phyloP scores from a whole-genome alignment of 169 alveolate species.

The Plasmodium falciparum region DNA sequence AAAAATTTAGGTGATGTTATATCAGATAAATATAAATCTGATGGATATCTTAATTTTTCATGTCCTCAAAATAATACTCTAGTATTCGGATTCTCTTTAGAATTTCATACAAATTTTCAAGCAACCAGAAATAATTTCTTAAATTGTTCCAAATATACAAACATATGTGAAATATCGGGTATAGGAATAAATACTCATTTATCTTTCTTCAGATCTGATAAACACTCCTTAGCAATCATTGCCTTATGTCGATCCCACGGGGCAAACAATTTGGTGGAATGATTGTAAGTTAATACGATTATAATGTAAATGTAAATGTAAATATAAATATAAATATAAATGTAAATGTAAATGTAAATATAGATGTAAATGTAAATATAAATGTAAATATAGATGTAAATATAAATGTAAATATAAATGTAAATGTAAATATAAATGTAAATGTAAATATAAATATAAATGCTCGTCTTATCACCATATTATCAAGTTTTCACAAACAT shows the following conservation, averaged over 20 bases:
- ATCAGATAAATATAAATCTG: constrained; percentile 19
- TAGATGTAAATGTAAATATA: background rate
- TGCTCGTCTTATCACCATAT: no score
- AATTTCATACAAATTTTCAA: constrained; percentile 73
- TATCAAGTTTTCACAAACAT: background rate
- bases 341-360: background rate
- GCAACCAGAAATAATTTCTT: constrained; percentile 59
- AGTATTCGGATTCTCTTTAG: constrained; percentile 69
- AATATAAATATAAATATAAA: background rate
- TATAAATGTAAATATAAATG: background rate
- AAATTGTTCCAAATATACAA: constrained; percentile 29
- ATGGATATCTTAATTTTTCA: constrained; percentile 51
- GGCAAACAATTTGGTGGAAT: background rate
- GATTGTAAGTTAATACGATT: no score
- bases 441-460: no score
- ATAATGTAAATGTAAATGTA: background rate
- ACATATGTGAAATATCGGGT: constrained; percentile 48
- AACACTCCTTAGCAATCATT: constrained; percentile 53
- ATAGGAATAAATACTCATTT: constrained; percentile 46
- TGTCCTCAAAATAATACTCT: constrained; percentile 71
- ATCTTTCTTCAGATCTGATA: constrained; percentile 40
- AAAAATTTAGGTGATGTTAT: constrained; percentile 55
- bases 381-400: background rate
- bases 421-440: no score
- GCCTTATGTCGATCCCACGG: constrained; percentile 43